Evolutionary conservation across 495 filamentous ascomycete species (phyloP).

Genomic region (Aspergillus sclerotiicarbonarius): DNA sequence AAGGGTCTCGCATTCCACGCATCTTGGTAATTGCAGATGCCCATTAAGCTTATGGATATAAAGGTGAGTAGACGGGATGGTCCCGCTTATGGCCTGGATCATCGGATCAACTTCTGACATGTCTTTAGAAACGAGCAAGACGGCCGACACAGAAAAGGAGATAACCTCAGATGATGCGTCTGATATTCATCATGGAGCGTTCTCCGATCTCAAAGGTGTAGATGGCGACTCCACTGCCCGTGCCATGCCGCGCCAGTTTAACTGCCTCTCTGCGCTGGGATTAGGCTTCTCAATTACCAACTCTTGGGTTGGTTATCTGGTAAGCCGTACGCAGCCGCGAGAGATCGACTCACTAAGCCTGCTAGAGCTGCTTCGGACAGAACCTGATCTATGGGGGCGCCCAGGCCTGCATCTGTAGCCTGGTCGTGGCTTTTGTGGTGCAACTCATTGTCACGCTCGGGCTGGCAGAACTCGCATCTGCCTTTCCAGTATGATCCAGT

Average conservation of each 20-base stretch:
- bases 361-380: slow-evolving; percentile 25
- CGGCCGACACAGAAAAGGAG: no score
- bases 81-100: no score
- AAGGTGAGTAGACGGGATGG: no score
- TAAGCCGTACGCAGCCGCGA: background rate
- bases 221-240: slow-evolving; percentile 35
- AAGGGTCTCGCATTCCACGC: no score
- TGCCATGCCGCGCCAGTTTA: slow-evolving; percentile 31
- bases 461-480: slow-evolving; percentile 26
- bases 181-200: no score
- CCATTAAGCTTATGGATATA: no score
- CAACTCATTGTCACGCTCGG: slow-evolving; percentile 27
- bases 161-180: no score
- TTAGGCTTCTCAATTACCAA: slow-evolving; percentile 38
- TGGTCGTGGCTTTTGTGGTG: slow-evolving; percentile 17
- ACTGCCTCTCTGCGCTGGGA: slow-evolving; percentile 27
- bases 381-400: slow-evolving; percentile 25
- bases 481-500: slow-evolving; percentile 23
- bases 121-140: no score
- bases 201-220: background rate
- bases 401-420: slow-evolving; percentile 11
- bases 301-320: slow-evolving; percentile 37
- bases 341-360: background rate
- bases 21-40: no score
- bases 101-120: no score